Conservation (phyloP, 768 basidiomycete species). For the Stropharia rugosoannulata region DNA sequence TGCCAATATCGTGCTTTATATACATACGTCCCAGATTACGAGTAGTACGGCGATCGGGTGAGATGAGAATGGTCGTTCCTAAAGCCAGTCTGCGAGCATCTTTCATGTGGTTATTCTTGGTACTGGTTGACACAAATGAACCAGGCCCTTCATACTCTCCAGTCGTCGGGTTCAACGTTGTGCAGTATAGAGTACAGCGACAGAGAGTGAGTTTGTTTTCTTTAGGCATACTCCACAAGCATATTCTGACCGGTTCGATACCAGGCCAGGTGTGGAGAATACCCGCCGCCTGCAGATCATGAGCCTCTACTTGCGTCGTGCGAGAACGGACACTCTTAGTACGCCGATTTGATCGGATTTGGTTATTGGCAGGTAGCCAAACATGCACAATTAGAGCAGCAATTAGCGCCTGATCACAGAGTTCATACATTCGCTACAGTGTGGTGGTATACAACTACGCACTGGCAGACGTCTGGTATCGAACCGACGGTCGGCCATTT, state of each 20-base stretch:
- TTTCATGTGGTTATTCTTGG: constrained; percentile 17
- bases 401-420: too few relatives aligned
- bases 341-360: too few relatives aligned
- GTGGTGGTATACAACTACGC: too few relatives aligned
- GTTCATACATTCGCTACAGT: too few relatives aligned
- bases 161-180: constrained; percentile 10
- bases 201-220: constrained; percentile 1
- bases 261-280: not conserved
- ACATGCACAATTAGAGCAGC: too few relatives aligned
- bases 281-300: too few relatives aligned
- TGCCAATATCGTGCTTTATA: not conserved
- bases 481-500: too few relatives aligned
- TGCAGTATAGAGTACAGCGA: constrained; percentile 12
- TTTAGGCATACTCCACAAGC: not conserved
- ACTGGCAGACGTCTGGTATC: too few relatives aligned
- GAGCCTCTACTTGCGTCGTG: too few relatives aligned
- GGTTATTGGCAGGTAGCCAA: too few relatives aligned
- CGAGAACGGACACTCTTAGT: too few relatives aligned
- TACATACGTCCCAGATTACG: not conserved
- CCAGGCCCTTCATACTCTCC: constrained; percentile 17
- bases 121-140: constrained; percentile 4
- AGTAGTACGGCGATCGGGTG: not conserved
- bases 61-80: not conserved
- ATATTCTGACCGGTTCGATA: not conserved
- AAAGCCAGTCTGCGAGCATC: constrained; percentile 12